These are phyloP conservation scores for Exserohilum turcica DNA, from an alignment of 2,329 filamentous ascomycete genomes.

Conservation along the genomic window DNA sequence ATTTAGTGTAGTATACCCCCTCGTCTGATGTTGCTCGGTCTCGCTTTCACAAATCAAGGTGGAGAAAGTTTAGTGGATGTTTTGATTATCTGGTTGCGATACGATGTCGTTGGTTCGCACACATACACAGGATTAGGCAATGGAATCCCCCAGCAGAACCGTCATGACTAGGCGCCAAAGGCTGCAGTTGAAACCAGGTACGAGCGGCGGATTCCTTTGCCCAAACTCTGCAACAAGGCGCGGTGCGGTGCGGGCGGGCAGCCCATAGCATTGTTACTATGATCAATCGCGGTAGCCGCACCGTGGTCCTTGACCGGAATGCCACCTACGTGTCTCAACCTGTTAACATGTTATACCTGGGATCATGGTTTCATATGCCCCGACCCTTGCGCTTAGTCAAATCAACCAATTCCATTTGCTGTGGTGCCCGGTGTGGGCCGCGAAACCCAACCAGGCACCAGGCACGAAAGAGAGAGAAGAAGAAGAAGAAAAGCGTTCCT, in stretches of 20 bases:
- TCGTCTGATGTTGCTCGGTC: conserved; percentile 3
- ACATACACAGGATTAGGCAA: conserved; percentile 2
- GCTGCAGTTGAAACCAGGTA: background rate
- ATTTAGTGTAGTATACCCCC: conserved; percentile 14
- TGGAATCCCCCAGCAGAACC: background rate
- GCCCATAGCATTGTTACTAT: conserved; percentile 2
- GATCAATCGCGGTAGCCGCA: conserved; percentile 9
- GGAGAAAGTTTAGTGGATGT: conserved; percentile 12
- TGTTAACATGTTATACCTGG: conserved; percentile 24
- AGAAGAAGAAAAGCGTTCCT: too few species aligned
- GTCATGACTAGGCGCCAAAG: background rate
- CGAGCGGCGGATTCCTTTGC: background rate
- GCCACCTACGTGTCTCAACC: conserved; percentile 19
- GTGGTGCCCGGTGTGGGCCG: background rate
- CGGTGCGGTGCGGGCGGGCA: conserved; percentile 1
- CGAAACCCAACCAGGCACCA: background rate
- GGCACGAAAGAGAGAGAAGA: background rate
- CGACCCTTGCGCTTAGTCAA: conserved; percentile 17
- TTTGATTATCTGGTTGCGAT: conserved; percentile 3
- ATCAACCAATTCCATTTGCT: background rate
- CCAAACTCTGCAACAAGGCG: background rate
- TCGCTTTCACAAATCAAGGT: conserved; percentile 14
- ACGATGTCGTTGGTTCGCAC: conserved; percentile 6
- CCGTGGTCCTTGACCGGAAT: background rate
- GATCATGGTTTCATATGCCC: conserved; percentile 28